Evolutionary conservation across 176 grass and related monocot genomes (phyloP), one percentile per base, ranked within the genome.

Genomic region (Phragmites australis): DNA sequence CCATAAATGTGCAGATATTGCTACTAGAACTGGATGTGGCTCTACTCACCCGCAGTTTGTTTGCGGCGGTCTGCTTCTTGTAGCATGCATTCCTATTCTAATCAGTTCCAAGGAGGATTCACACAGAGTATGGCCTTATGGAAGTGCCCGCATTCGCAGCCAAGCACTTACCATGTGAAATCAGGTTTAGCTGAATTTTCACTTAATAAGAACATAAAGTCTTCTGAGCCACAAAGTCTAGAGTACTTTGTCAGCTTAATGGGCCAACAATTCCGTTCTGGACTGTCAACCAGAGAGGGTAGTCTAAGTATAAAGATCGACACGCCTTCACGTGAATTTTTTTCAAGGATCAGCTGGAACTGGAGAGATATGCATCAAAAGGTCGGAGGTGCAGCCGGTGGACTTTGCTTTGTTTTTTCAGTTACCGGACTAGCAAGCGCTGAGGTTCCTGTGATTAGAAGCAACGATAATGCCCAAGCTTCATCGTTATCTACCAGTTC

Each of bases 321-420:
- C 41, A 51, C 91, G 63, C 86, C 84, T 60, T 66, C 74, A n/a
- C 45, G 44, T 0, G 73, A 82, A 11, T 79, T 74, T 25, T 53
- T 59, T 13, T 93, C 82, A 0, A 85, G 86, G 55, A 73, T 87
- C 18, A 60, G 29, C 53, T 99, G 88, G 96, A 91, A 91, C 40
- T 89, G 76, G 74, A 81, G 72, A 65, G 86, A 71, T 14, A 62
- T 89, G 53, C 67, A 85, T 62, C 81, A 83, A 15, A 92, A 79
- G 80, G 78, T 91, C 50, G 95, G 83, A 76, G 96, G 88, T 31
- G 72, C 75, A 60, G 51, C 92, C 0, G 60, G 81, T 79, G 89
- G 86, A 56, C 68, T 99, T 30, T 93, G 81, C 82, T 89, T 99
- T 79, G 84, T 83, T 22, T 91, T 99, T 81, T 70, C 88, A 2